These are phyloP conservation scores for Cystofilobasidium capitatum DNA, from an alignment of 768 basidiomycete genomes.

Conservation along the genomic window DNA sequence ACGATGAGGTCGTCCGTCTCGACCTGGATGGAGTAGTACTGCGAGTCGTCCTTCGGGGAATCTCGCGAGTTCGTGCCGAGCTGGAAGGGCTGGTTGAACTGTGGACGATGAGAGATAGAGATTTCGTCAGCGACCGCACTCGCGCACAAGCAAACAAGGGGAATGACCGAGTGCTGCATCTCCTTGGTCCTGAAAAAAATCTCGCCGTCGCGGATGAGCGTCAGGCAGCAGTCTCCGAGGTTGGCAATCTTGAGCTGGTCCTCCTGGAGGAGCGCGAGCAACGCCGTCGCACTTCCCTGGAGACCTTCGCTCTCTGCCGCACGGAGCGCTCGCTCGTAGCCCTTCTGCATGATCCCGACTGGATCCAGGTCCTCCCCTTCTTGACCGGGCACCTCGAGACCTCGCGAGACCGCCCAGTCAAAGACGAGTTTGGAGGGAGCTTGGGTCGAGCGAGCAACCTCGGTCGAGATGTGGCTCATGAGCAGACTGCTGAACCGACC, in stretches of 20 bases:
- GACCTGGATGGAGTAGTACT: slow-evolving; percentile 46
- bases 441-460: background rate
- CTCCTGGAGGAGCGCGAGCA: slow-evolving; percentile 45
- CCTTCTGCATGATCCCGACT: slow-evolving; percentile 44
- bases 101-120: background rate
- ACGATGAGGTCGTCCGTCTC: slow-evolving; percentile 41
- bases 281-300: slow-evolving; percentile 42
- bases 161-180: slow-evolving; percentile 76
- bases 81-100: slow-evolving; percentile 53
- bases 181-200: slow-evolving; percentile 81
- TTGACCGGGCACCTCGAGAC: slow-evolving; percentile 6
- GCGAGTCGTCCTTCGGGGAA: slow-evolving; percentile 55
- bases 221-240: slow-evolving; percentile 73
- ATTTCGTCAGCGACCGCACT: slow-evolving; percentile 2
- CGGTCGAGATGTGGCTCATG: background rate
- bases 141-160: slow-evolving; percentile 40
- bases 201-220: slow-evolving; percentile 62
- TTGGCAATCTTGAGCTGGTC: slow-evolving; percentile 61
- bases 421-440: background rate
- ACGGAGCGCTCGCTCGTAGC: slow-evolving; percentile 44
- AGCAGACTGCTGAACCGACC: background rate
- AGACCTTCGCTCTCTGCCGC: slow-evolving; percentile 43
- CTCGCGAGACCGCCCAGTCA: background rate
- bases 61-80: slow-evolving; percentile 47
- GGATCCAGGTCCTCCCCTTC: slow-evolving; percentile 38